Evolutionary conservation across 2,329 filamentous ascomycete species (phyloP), one percentile per base, ranked within the genome.

Genomic region (Botrytis galanthina): DNA sequence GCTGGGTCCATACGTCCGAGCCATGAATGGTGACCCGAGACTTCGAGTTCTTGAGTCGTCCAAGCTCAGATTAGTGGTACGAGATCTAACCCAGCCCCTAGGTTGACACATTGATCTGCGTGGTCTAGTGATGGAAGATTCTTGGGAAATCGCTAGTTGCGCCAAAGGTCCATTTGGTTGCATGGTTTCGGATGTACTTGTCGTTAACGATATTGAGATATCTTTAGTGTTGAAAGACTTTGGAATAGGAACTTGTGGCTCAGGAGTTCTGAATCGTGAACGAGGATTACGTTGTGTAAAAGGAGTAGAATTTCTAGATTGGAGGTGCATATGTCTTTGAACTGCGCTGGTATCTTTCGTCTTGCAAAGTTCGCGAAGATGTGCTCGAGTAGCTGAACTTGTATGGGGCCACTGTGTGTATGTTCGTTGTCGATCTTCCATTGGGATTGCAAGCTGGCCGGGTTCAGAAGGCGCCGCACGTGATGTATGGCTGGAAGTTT

Each of bases 111-210:
- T 35, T 20, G 63, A 61, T 68, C 67, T 48, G 14, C 35, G 39
- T 14, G 71, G 59, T 26, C 63, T 37, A 61, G 44, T n/a, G 26
- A 54, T 60, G 26, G 37, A 26, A 32, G 37, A 37, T 57, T 54
- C 73, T 69, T 35, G 70, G 26, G 46, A 73, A 71, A 82, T 83
- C n/a, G 87, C 86, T 60, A 91, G 84, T 76, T 88, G 87, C 3
- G 89, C 89, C 72, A 92, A 78, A 16, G 89, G 88, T 4, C 88
- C 89, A 71, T 87, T 83, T 0, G 86, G 87, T 76, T 91, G 87
- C 90, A 92, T 92, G 3, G 86, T 86, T 60, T 90, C 88, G 2
- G 89, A 86, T 1, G 90, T 91, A 82, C 88, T 90, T 44, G 91
- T 82, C 1, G 86, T 85, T 70, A 92, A 83, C 18, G 90, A 92